Base-by-base conservation (phyloP, 2,329 filamentous ascomycete species). In the Aspergillus sclerotialis region DNA sequence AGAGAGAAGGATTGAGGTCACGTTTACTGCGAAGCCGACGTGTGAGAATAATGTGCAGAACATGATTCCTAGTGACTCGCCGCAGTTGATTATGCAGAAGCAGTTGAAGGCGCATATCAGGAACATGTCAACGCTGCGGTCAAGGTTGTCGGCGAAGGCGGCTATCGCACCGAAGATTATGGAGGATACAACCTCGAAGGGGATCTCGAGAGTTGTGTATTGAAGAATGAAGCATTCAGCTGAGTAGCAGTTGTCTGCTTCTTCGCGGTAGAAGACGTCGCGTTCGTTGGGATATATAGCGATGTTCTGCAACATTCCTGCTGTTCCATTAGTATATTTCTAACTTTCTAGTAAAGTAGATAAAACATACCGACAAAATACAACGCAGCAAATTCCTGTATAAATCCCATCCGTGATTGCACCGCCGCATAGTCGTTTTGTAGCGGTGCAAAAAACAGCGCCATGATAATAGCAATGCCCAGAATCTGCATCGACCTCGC, bases 221-320 rank as follows among this genome's bases (percentile, higher is more conserved):
- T 78, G 75, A 1, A 78, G 61, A 16, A 87, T 70, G 60, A 89
- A 88, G 0, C 80, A 76, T 44, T 83, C 78, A 2, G 81, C 74
- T 4, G 76, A 69, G 52, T 89, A 89, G 2, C 82, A 78, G 5
- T 75, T 73, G 55, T 89, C 84, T 40, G 81, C 80, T 46, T 84
- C 75, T 60, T 89, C 84, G 44, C 80, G 74, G 51, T 87, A 85
- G 55, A 87, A 88, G 1, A 87, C 82, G 37, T 85, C 81, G 4
- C 81, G 71, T 51, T 87, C 83, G 26, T 65, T 65, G 0, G 83
- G 83, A 50, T 87, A 87, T 6, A 84, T 70, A 3, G 82, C 80
- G 4, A 87, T 79, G 49, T 87, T 87, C 55, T 88, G 82, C 9
- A 88, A 69, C 82, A 88, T 86, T 17, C 83, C 83, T 75, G 31